Evolutionary conservation across 2,329 filamentous ascomycete genomes (phyloP), one percentile per base, ranked within the genome.

Genomic region (Xylaria sp.): DNA sequence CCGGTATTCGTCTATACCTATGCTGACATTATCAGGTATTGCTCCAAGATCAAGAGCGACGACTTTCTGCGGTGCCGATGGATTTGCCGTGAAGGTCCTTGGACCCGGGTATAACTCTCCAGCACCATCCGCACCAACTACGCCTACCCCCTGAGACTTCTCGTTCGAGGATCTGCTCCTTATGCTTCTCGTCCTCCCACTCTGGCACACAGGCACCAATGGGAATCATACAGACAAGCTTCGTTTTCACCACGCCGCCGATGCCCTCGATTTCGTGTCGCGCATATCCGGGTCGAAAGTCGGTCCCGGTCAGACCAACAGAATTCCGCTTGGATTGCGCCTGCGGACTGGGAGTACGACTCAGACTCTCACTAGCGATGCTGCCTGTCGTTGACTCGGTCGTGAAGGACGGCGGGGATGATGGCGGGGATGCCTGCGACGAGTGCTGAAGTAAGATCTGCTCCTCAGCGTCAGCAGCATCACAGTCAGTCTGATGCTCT

Each of bases 71-170:
- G 18, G n/a, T 2, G n/a, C n/a, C 50, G 10, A 50, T 55, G 48
- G 58, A 39, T 16, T 64, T 69, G 4, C 53, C 52, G 57, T 74
- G 71, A 9, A 66, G 66, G 48, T 84, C 82, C 64, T 75, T 77
- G 47, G 75, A 72, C 1, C 85, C 80, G 0, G 86, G 86, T 55
- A 95, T 84, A 2, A 91, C 86, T 62, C 91, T 80, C 73, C 81
- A 85, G 73, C 93, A 97, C 92, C 93, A 97, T 0, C 89, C 91
- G 73, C 92, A 97, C 91, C 91, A 96, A 71, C 89, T 92, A 62
- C 92, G 82, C 59, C 85, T 79, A 53, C 76, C 74, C 0, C 90
- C 90, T 11, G 78, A 78, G 57, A 87, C 81, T 74, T 97, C 93
- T 23, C 88, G 78, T 13, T 80, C 80, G 30, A 97, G 77, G 65